phyloP scores from a whole-genome alignment of 306 rosid species.

The Medicago ruthenica region DNA sequence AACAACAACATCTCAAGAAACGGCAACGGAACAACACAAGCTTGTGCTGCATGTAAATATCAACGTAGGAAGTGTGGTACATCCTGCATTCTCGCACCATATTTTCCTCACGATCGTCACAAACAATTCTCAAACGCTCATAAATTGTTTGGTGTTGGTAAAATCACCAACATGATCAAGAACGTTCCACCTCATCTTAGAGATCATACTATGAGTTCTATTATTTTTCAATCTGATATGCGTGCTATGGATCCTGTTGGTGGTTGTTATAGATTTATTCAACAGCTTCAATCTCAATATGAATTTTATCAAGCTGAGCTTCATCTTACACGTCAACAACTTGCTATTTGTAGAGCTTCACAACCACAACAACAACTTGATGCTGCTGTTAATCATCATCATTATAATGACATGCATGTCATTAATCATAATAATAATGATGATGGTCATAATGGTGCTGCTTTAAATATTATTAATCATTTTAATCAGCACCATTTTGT shows the following conservation, averaged over 20 bases:
- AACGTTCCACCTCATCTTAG: slow-evolving; percentile 35
- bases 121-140: slow-evolving; percentile 74
- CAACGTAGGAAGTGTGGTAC: slow-evolving; percentile 82
- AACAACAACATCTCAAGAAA: background rate
- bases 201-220: slow-evolving; percentile 60
- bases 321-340: slow-evolving; percentile 59
- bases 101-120: slow-evolving; percentile 73
- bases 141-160: slow-evolving; percentile 78
- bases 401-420: background rate
- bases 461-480: background rate
- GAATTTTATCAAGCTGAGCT: slow-evolving; percentile 50
- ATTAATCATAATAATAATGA: background rate
- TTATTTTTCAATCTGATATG: slow-evolving; percentile 67
- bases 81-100: slow-evolving; percentile 80
- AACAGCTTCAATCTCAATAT: slow-evolving; percentile 48
- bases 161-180: slow-evolving; percentile 61
- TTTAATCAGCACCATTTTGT: background rate
- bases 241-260: slow-evolving; percentile 79
- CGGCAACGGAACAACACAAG: slow-evolving; percentile 56
- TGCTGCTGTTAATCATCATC: background rate
- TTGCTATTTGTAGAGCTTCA: slow-evolving; percentile 40
- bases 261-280: slow-evolving; percentile 57
- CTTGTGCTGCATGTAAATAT: slow-evolving; percentile 88
- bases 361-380: background rate
- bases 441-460: background rate